A percentile compares a stretch with the other conserved stretches of the same genome.
phyloP scores from a whole-genome alignment of 2,329 filamentous ascomycete genomes.

The Fusarium sp. region DNA sequence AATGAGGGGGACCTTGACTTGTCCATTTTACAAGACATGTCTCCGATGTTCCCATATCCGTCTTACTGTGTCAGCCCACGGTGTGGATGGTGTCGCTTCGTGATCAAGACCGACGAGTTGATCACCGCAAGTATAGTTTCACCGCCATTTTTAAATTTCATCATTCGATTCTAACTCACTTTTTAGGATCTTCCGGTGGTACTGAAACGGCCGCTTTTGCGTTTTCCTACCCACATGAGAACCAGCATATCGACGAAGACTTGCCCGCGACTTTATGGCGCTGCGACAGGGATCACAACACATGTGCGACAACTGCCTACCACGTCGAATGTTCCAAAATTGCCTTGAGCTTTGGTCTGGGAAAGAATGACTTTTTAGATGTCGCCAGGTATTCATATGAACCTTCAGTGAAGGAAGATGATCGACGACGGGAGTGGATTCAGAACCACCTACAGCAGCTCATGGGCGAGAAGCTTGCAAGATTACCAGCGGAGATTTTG shows the following conservation, averaged over 20 bases:
- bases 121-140: conserved; percentile 21
- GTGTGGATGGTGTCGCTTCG: conserved; percentile 39
- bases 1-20: background rate
- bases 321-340: conserved; percentile 28
- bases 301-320: conserved; percentile 30
- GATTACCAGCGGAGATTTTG: conserved; percentile 23
- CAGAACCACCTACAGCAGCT: conserved; percentile 8
- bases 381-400: conserved; percentile 31
- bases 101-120: conserved; percentile 18
- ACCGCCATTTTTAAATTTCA: background rate
- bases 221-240: conserved; percentile 1
- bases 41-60: conserved; percentile 17
- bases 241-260: background rate
- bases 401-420: conserved; percentile 14
- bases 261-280: conserved; percentile 18
- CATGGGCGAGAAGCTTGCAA: conserved; percentile 1
- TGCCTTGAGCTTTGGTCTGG: conserved; percentile 9
- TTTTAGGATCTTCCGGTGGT: conserved; percentile 17
- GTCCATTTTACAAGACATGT: conserved; percentile 7
- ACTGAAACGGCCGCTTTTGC: conserved; percentile 18
- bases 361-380: conserved; percentile 7
- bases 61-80: conserved; percentile 33
- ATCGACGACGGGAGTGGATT: conserved; percentile 22
- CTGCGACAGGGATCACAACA: conserved; percentile 22
- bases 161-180: background rate